Conservation (phyloP, 2,329 filamentous ascomycete genomes). For the Aspergillus floridensis region DNA sequence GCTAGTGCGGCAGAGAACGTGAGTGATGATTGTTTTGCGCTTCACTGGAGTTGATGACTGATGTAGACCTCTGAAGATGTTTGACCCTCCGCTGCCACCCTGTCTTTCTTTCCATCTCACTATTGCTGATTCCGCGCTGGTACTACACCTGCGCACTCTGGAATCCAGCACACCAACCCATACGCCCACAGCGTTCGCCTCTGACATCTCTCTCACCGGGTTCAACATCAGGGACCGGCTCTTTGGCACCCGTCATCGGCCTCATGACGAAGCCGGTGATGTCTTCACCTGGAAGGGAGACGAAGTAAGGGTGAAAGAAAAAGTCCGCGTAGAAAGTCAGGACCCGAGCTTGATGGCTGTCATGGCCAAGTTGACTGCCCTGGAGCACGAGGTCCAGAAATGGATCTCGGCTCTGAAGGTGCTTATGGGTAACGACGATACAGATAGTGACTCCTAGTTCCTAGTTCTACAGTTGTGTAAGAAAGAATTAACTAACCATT, state of each 20-base stretch:
- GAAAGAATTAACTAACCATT: too few species aligned
- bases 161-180: slow-evolving; percentile 60
- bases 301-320: slow-evolving; percentile 83
- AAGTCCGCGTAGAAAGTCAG: slow-evolving; percentile 82
- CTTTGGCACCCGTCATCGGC: slow-evolving; percentile 52
- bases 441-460: slow-evolving; percentile 34
- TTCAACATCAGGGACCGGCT: slow-evolving; percentile 60
- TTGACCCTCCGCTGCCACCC: slow-evolving; percentile 61
- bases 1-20: slow-evolving; percentile 57
- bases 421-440: slow-evolving; percentile 68
- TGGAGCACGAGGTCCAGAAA: slow-evolving; percentile 70
- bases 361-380: slow-evolving; percentile 75
- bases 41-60: not conserved
- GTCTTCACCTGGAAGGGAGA: slow-evolving; percentile 68
- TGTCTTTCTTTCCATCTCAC: slow-evolving; percentile 71
- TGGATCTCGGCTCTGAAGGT: slow-evolving; percentile 70
- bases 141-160: slow-evolving; percentile 67
- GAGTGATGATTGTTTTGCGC: slow-evolving; percentile 25
- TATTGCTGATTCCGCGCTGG: slow-evolving; percentile 67
- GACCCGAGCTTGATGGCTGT: slow-evolving; percentile 83
- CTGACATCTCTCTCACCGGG: slow-evolving; percentile 60
- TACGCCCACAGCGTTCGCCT: slow-evolving; percentile 65
- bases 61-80: slow-evolving; percentile 40
- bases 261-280: slow-evolving; percentile 77
- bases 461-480: not conserved